Percentiles rank a stretch among this genome's conserved stretches.
Evolutionary conservation across 371 early-diverging fungal genomes (phyloP).

Genomic region (Mortierella sp.): DNA sequence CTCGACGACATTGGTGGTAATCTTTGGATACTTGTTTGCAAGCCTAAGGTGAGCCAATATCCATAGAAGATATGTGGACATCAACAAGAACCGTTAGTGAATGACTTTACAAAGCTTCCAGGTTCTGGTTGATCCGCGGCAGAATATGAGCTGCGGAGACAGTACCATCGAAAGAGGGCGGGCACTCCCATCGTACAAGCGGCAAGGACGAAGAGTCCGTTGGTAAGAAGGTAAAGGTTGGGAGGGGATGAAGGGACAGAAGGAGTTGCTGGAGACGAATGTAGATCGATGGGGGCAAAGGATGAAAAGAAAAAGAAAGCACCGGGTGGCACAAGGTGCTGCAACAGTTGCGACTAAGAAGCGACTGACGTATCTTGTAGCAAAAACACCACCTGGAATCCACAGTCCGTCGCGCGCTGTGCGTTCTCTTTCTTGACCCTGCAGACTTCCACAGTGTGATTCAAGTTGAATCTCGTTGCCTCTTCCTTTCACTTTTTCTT

Average conservation of each 20-base stretch:
- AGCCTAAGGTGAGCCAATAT: constrained; percentile 69
- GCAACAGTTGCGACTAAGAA: no score
- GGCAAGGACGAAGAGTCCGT: neutral
- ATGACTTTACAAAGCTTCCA: neutral
- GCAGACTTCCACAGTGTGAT: no score
- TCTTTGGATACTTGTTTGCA: constrained; percentile 93
- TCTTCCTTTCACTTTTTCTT: neutral
- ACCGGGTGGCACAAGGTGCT: no score
- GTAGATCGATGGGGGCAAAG: neutral
- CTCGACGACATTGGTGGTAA: constrained; percentile 83
- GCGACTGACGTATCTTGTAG: no score
- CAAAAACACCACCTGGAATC: no score
- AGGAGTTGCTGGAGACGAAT: neutral
- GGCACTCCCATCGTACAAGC: constrained; percentile 81
- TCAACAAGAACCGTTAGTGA: no score
- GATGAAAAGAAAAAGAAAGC: neutral
- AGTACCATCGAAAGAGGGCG: constrained; percentile 74
- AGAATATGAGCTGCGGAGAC: neutral
- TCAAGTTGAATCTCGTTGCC: neutral
- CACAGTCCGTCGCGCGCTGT: no score
- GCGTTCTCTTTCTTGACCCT: no score
- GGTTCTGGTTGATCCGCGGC: neutral
- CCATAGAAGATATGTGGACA: neutral
- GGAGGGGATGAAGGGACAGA: neutral
- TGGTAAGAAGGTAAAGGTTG: neutral